Evolutionary conservation across 139 green algal species (phyloP).

Genomic region (Mesostigma viride): DNA sequence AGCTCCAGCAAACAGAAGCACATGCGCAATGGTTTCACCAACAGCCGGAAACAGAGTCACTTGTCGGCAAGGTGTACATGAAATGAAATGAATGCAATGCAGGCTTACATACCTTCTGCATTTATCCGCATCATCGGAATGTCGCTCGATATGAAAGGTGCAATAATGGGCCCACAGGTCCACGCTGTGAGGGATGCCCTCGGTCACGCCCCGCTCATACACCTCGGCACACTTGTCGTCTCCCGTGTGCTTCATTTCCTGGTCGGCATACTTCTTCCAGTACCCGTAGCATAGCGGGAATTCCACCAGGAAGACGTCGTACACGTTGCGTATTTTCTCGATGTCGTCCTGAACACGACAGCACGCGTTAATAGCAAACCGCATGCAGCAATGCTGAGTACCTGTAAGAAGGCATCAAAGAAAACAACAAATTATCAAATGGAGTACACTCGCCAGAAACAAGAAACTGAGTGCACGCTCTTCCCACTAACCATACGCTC

Average conservation of each 20-base stretch:
- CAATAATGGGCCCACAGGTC: slow-evolving; percentile 65
- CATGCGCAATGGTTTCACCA: too few relatives aligned
- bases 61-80: too few relatives aligned
- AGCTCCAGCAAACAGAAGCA: too few relatives aligned
- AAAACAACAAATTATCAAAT: slow-evolving; percentile 1
- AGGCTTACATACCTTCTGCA: slow-evolving; percentile 42
- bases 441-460: background rate
- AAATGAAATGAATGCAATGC: too few relatives aligned
- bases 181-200: slow-evolving; percentile 55
- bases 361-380: background rate
- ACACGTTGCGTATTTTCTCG: slow-evolving; percentile 39
- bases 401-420: background rate
- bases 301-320: slow-evolving; percentile 58
- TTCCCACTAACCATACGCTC: slow-evolving; percentile 48
- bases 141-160: slow-evolving; percentile 9
- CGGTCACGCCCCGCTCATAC: slow-evolving; percentile 52
- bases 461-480: background rate
- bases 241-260: slow-evolving; percentile 25
- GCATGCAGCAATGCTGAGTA: background rate
- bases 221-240: slow-evolving; percentile 39
- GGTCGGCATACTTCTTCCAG: slow-evolving; percentile 80
- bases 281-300: slow-evolving; percentile 79
- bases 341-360: slow-evolving; percentile 48
- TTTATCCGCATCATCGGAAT: slow-evolving; percentile 18
- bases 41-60: too few relatives aligned